Percentiles rank a stretch among this genome's conserved stretches.
Conservation (phyloP, 441 rosid genomes). For the Francoa sonchifolia region DNA sequence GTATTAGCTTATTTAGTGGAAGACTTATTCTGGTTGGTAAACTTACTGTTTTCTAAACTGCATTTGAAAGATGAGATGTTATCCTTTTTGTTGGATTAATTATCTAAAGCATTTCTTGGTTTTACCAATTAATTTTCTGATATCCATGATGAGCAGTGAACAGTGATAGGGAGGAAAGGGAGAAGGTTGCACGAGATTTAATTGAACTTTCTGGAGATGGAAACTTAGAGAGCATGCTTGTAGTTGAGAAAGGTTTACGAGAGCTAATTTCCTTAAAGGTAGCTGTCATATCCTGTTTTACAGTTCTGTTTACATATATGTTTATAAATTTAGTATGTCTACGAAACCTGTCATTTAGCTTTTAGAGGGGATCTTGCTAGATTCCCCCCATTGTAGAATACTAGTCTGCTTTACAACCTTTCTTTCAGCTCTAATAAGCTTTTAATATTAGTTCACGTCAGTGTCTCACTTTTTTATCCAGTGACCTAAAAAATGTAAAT, state of each 20-base stretch:
- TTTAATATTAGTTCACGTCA: no score
- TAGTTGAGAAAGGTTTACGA: slow-evolving; percentile 78
- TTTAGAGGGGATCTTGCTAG: background rate
- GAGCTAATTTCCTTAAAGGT: slow-evolving; percentile 81
- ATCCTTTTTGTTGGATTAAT: background rate
- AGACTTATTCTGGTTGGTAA: background rate
- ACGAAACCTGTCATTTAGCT: background rate
- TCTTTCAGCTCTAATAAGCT: no score
- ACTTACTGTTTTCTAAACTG: background rate
- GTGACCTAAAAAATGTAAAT: no score
- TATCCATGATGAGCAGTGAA: slow-evolving; percentile 25
- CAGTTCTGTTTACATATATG: background rate
- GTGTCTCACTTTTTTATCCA: no score
- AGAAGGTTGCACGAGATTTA: slow-evolving; percentile 23
- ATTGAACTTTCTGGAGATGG: slow-evolving; percentile 51
- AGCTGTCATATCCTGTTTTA: slow-evolving; percentile 10
- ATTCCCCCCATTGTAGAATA: no score
- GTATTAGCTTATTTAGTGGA: slow-evolving; percentile 1
- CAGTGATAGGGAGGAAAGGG: slow-evolving; percentile 36
- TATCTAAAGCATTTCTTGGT: background rate
- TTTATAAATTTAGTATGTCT: slow-evolving; percentile 7
- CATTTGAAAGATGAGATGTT: background rate
- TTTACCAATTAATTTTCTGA: slow-evolving; percentile 6
- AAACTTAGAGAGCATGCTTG: slow-evolving; percentile 65
- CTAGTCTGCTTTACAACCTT: no score